Base-by-base conservation (phyloP, 1,284 basidiomycete species). In the Flammula alnicola region DNA sequence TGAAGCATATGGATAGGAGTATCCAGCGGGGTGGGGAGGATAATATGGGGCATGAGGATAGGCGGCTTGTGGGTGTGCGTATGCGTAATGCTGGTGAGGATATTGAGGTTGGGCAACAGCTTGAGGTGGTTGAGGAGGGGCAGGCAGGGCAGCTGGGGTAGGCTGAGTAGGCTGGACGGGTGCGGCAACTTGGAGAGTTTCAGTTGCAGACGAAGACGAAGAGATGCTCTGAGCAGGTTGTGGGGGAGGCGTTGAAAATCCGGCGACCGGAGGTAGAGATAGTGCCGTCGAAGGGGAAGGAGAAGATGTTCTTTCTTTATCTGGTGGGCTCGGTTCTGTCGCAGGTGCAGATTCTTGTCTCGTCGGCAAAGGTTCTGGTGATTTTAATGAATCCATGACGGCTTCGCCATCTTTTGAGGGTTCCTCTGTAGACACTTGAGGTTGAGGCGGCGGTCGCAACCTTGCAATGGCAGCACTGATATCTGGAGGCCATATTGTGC, bases 31-130 rank as follows among this genome's bases (percentile, higher is more conserved):
- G 19, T 69, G 69, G 47, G 72, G 69, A 54, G 56, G 25, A 30
- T 84, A 87, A 58, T 84, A 86, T 0, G 85, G 78, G 1, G 77
- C 65, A 52, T 84, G 85, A 1, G 83, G 81, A 61, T 84, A 86
- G 3, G 78, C 70, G 22, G 72, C 52, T 44, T 67, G 68, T 4
- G 73, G 63, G 51, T 63, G 62, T 4, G 70, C 61, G 58, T 77
- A 79, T 19, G 71, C 70, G 56, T 78, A 79, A 2, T 72, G 70
- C 51, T 79, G 77, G 52, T 75, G 73, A 50, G 73, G 65, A 56
- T 74, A 72, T n/a, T 70, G 62, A 11, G 68, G 59, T 39, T 70
- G 64, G 35, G 47, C 39, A 29, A 59, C 57, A 27, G 64, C 54
- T 32, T 56, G 48, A 22, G 62, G 55, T 35, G 25, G 66, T 43